Evolutionary conservation across 1,139 yeast genomes (phyloP).

Genomic region (Debaryomyces psychrophilus): DNA sequence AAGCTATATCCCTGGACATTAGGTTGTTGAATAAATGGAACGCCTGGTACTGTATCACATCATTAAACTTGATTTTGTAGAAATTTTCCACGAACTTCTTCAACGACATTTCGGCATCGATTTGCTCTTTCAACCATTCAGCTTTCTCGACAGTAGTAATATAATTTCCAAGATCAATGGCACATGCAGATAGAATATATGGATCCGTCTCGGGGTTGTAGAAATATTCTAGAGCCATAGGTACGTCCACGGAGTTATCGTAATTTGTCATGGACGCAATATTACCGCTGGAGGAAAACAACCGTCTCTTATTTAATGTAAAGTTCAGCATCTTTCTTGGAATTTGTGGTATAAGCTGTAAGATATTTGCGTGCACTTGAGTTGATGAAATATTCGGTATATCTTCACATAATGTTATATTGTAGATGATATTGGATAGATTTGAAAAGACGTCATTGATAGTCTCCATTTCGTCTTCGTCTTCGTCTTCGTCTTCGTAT

Average conservation of each 20-base stretch:
- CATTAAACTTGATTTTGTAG: constrained; percentile 30
- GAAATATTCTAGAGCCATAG: constrained; percentile 13
- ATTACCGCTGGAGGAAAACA: constrained; percentile 43
- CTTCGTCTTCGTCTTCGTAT: constrained; percentile 17
- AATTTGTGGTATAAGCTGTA: constrained; percentile 12
- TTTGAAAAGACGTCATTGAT: constrained; percentile 17
- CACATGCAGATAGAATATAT: constrained; percentile 33
- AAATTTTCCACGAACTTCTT: constrained; percentile 24
- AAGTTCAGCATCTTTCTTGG: constrained; percentile 14
- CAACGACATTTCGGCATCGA: constrained; percentile 17
- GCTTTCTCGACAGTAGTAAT: constrained; percentile 26
- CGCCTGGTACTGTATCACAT: constrained; percentile 44
- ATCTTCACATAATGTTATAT: constrained; percentile 23
- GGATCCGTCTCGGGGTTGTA: constrained; percentile 20
- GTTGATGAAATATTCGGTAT: constrained; percentile 15
- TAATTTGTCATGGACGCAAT: constrained; percentile 34
- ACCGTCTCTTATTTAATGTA: constrained; percentile 26
- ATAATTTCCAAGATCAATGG: constrained; percentile 42
- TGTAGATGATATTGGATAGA: constrained; percentile 21
- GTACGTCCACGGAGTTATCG: constrained; percentile 20
- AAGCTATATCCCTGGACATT: constrained; percentile 22
- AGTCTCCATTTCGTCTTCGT: constrained; percentile 16
- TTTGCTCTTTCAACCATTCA: constrained; percentile 17
- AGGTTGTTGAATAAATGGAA: constrained; percentile 41
- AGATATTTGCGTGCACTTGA: constrained; percentile 13